Conservation (phyloP, 2,329 filamentous ascomycete genomes). For the Clonostachys solani region DNA sequence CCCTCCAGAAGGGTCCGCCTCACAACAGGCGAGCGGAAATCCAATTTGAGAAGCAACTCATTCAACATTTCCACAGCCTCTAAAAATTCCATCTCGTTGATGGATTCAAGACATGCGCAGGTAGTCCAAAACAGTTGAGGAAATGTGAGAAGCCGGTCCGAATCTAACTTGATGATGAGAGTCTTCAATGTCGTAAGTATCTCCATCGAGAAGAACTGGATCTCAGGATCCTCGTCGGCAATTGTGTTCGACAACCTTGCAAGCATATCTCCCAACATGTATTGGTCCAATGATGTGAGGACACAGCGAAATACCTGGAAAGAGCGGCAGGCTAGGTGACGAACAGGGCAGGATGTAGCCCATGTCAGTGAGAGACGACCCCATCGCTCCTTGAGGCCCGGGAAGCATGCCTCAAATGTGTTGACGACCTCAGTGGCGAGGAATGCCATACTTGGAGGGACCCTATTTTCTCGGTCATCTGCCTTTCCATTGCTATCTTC, state of each 20-base stretch:
- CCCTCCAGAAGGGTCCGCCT: constrained; percentile 70
- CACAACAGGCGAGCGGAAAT: constrained; percentile 68
- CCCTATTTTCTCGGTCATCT: constrained; percentile 70
- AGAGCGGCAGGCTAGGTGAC: constrained; percentile 91
- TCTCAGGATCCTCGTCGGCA: constrained; percentile 89
- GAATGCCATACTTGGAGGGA: constrained; percentile 82
- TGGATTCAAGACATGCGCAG: constrained; percentile 92
- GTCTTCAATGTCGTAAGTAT: constrained; percentile 92
- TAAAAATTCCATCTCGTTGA: constrained; percentile 92
- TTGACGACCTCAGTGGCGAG: constrained; percentile 78
- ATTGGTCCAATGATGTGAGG: constrained; percentile 81
- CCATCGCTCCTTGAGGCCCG: constrained; percentile 87
- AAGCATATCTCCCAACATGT: constrained; percentile 96
- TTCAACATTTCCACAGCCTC: constrained; percentile 91
- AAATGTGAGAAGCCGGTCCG: constrained; percentile 78
- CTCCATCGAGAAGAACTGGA: constrained; percentile 96
- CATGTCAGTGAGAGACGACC: constrained; percentile 85
- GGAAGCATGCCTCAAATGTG: constrained; percentile 81
- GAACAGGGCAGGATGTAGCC: constrained; percentile 94
- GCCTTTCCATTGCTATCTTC: constrained; percentile 84
- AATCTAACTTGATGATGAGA: constrained; percentile 79
- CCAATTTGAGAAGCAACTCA: constrained; percentile 77
- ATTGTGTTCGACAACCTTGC: constrained; percentile 94
- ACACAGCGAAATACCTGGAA: constrained; percentile 98
- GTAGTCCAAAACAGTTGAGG: constrained; percentile 98